Base-by-base conservation (phyloP, 805 yeast species). In the Cephaloascus fragrans region DNA sequence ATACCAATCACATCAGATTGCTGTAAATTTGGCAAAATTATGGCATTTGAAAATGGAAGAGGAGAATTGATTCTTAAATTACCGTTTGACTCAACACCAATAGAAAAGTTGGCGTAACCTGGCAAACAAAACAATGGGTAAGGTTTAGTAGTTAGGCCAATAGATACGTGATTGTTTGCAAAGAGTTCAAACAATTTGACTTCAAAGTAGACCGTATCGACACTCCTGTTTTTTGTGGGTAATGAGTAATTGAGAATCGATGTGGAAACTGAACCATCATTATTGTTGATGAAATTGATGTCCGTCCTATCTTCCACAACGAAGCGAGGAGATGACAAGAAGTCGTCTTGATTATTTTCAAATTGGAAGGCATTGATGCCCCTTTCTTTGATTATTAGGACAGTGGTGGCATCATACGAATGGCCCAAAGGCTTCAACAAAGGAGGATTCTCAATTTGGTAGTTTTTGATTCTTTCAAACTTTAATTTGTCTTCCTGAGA, bases 41-140 rank as follows among this genome's bases (percentile, higher is more conserved):
- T 57, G 12, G 73, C 72, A 4, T 62, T 52, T 41, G 72, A 65
- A 35, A 61, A 55, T 1, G 71, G 66, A 36, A 79, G 75, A 18
- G 87, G 85, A 48, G 73, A 73, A 50, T 77, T 80, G 37, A 83
- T 71, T 44, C 85, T 67, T 40, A 82, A 59, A 42, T 78, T 73
- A 2, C 94, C 95, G 3, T 77, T 74, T 2, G 84, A 73, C 53
- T 83, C 90, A 51, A 83, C 77, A 3, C 83, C 83, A 37, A 84
- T 67, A 0, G 88, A 80, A 50, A 79, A 81, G 37, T 73, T 73
- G 42, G 75, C 70, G 54, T 77, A 72, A 1, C 95, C 95, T 0
- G 95, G 95, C 12, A 80, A 63, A 46, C 85, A 66, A 55, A 82
- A 84, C 42, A 72, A 67, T 2, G 95, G 93, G 49, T 81, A 81